Base-by-base conservation (phyloP, 176 grass and related monocot genomes). In the Zea luxurians region DNA sequence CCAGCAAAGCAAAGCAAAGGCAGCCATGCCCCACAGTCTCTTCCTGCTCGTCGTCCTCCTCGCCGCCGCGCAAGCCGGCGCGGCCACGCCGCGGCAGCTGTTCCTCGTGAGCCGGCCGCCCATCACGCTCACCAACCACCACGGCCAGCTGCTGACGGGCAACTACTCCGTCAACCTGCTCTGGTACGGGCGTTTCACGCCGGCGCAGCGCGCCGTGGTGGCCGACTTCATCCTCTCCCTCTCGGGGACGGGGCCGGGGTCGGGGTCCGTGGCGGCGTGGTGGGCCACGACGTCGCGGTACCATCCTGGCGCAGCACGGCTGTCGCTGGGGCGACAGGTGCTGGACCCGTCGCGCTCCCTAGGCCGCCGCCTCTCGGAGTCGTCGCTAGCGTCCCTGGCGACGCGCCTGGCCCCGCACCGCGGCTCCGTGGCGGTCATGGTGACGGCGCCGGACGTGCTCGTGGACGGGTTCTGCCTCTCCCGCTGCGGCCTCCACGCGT, bases 401-500 rank as follows among this genome's bases (percentile, higher is more conserved):
- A 38, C 83, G 6, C 89, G 77, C n/a, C 70, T 85, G 15, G 57
- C 74, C n/a, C 92, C 89, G 42, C 92, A 91, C 68, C 92, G 89
- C 5, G 68, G 48, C 43, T 79, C 91, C 18, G 64, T 94, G 8
- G 85, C 80, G 6, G 76, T 85, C n/a, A 76, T 94, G 0, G 49
- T 94, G 44, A 91, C 88, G 2, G 79, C 76, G 17, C 47, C 86
- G 21, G 77, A 91, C 60, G 80, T 94, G 52, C 72, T 80, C 16
- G 91, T 91, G 18, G 86, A 93, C 40, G 88, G 91, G 4, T 91
- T 93, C 80, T 93, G 91, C 83, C 64, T 93, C 76, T 86, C 83
- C 72, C 88, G 49, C 71, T 93, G 91, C 73, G 91, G 91, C 47
- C 85, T 88, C n/a, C 91, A 93, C 44, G 88, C 85, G 35, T 88